phyloP scores from a whole-genome alignment of 78 protist species.

The Mantamonas sphyraenae region DNA sequence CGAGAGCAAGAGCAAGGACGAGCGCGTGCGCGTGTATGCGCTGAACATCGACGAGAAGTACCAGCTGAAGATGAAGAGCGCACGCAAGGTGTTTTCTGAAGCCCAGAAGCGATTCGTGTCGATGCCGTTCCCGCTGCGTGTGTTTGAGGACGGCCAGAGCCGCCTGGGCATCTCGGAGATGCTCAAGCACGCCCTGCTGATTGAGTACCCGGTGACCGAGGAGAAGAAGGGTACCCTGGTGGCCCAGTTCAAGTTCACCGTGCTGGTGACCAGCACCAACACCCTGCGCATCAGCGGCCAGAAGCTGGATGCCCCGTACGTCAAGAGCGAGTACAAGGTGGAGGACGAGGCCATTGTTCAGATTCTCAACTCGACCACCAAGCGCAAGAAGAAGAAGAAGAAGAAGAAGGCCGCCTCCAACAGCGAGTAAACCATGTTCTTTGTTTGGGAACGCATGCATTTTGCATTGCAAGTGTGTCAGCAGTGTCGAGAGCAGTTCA shows the following conservation, averaged over 20 bases:
- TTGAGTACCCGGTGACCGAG: constrained; percentile 79
- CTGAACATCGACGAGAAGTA: constrained; percentile 63
- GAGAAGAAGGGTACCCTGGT: constrained; percentile 68
- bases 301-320: not conserved
- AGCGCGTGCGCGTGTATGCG: constrained; percentile 81
- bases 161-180: constrained; percentile 82
- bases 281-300: not conserved
- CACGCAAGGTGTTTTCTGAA: constrained; percentile 65
- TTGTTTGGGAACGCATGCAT: too few relatives aligned
- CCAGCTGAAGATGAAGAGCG: constrained; percentile 74
- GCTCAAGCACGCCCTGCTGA: constrained; percentile 68
- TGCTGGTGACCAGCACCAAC: constrained; percentile 19
- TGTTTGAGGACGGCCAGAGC: constrained; percentile 50
- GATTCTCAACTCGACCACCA: not conserved
- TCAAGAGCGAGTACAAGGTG: not conserved
- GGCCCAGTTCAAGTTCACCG: constrained; percentile 86
- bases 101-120: constrained; percentile 34
- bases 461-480: too few relatives aligned
- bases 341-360: not conserved
- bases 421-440: too few relatives aligned
- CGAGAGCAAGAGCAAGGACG: constrained; percentile 46
- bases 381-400: not conserved
- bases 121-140: constrained; percentile 58
- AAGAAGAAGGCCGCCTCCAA: not conserved
- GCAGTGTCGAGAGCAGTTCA: too few relatives aligned